phyloP scores from a whole-genome alignment of 768 basidiomycete species.

The Gyrodon lividus region DNA sequence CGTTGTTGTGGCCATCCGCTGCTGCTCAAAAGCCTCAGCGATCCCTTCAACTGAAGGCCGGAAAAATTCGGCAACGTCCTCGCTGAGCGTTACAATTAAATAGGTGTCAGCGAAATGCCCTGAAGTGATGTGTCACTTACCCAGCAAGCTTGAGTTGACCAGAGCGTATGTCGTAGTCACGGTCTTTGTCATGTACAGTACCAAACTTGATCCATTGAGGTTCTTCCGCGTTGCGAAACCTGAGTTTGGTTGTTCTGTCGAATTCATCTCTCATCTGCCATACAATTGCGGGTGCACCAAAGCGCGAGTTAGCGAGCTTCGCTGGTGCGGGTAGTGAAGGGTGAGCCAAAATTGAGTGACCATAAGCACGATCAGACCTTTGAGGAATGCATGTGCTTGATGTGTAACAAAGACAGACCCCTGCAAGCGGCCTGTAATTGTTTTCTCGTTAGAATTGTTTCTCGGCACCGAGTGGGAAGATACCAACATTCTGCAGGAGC shows the following conservation, averaged over 20 bases:
- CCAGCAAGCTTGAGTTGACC: slow-evolving; percentile 37
- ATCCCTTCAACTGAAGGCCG: slow-evolving; percentile 38
- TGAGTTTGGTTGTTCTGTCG: slow-evolving; percentile 37
- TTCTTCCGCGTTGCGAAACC: slow-evolving; percentile 33
- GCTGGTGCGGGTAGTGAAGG: slow-evolving; percentile 10
- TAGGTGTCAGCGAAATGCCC: neutral
- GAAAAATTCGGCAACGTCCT: slow-evolving; percentile 40
- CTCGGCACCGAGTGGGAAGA: neutral
- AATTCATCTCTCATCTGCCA: slow-evolving; percentile 32
- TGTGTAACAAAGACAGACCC: slow-evolving; percentile 38
- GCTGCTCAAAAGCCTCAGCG: slow-evolving; percentile 31
- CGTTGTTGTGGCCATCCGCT: slow-evolving; percentile 18
- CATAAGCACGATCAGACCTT: slow-evolving; percentile 23
- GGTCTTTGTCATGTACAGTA: slow-evolving; percentile 33
- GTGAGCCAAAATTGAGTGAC: too few relatives aligned
- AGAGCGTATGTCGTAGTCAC: slow-evolving; percentile 25
- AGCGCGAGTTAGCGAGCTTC: slow-evolving; percentile 27
- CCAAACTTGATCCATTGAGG: slow-evolving; percentile 40
- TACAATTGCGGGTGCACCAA: slow-evolving; percentile 30
- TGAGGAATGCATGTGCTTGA: slow-evolving; percentile 28
- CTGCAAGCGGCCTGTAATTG: slow-evolving; percentile 34
- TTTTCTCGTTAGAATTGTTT: neutral
- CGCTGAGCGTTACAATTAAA: slow-evolving; percentile 8
- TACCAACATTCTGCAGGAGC: slow-evolving; percentile 30
- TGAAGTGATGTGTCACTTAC: slow-evolving; percentile 14